Evolutionary conservation across 192 early-diverging fungal species (phyloP), one percentile per base, ranked within the genome.

Genomic region (Linderina pennispora): DNA sequence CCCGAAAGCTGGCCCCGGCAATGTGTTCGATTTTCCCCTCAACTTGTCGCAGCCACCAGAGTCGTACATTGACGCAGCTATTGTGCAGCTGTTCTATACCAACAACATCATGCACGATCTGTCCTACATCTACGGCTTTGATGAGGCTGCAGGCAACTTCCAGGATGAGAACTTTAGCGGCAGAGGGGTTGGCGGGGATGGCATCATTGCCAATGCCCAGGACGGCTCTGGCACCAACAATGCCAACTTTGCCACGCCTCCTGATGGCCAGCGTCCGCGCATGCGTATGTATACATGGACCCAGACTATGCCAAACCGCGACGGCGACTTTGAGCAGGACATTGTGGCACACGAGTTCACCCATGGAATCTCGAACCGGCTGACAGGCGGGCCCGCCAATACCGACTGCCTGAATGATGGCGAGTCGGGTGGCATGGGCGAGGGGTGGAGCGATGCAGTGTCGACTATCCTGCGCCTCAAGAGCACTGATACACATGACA

Each of bases 251-350:
- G 87, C 86, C 11, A 90, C 93, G 20, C 91, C 93, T 8, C 90
- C 88, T 3, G 92, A 95, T 73, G 92, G 92, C 36, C 77, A 86
- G 57, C 80, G 80, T 47, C 86, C 84, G 26, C 73, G 85, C 50
- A 96, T 96, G 92, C 80, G 86, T 22, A 96, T 96, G 92, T 94
- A 91, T 38, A 77, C 91, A 3, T 96, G 92, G 90, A 82, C 89
- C 51, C 69, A 74, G n/a, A 81, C 80, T 9, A 48, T 65, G 1
- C 83, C 88, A 7, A 58, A 74, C 48, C 68, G 90, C 36, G 92
- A 96, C 55, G 90, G 89, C 24, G 87, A 90, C 39, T 70, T 95
- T 28, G 90, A 91, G 69, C 80, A 80, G 24, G 90, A 89, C 25
- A 97, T 93, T 62, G 78, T 92, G 28, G 86, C 89, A 38, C 91